Base-by-base conservation (phyloP, 495 filamentous ascomycete genomes). In the Talaromyces trachyspermus region DNA sequence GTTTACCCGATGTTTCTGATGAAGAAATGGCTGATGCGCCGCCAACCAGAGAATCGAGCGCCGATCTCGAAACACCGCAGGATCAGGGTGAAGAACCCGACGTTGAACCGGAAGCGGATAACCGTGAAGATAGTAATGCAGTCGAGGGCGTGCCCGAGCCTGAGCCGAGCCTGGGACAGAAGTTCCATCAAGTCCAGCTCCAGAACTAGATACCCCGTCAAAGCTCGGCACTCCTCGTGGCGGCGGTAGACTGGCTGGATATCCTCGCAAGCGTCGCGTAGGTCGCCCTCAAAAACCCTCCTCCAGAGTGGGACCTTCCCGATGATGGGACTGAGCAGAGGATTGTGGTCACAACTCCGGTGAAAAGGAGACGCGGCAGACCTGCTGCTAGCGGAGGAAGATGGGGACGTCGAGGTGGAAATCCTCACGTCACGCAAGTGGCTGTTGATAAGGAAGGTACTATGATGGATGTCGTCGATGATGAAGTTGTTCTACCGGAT, bases 401-500 rank as follows among this genome's bases (percentile, higher is more conserved):
- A 46, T 84, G 83, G 68, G 70, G 74, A 26, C 79, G 83, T 40
- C 61, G 68, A 26, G 78, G 86, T 42, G 86, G 84, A 2, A 82
- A 87, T 15, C 82, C 78, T 10, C 86, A 92, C 54, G 67, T 79
- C 15, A 86, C 83, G 0, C 79, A 89, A 49, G 86, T 95, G 24
- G 83, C 88, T 1, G 79, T 95, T 48, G 92, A 97, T 65, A 95
- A 95, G 58, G 90, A 96, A 55, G 92, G 92, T 19, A 95, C 89
- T 43, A 84, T 86, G 68, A 80, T 94, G 69, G 85, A 89, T 60
- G 91, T 98, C 42, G 76, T 89, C 17, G 75, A 95, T 56, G 92
- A 98, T 57, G 92, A 98, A 68, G 84, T 95, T 24, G 84, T 81
- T 10, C 70, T 96, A 30, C 87, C 92, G 0, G 85, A 89, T 43